Percentiles rank a stretch among this genome's conserved stretches.
Conservation (phyloP, 768 basidiomycete species). For the Mycena pura region DNA sequence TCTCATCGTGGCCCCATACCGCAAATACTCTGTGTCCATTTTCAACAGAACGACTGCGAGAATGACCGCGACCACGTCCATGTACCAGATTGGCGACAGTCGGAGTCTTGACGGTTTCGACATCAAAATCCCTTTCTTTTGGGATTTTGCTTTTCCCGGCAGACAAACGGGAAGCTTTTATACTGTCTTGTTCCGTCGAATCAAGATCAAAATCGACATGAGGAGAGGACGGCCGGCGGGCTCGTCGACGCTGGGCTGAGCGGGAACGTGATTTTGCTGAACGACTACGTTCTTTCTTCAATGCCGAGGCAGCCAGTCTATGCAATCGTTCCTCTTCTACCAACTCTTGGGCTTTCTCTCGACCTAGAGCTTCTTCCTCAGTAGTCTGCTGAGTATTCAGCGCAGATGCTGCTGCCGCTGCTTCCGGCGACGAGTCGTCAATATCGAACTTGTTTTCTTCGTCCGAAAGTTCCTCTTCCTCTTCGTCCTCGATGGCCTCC, state of each 20-base stretch:
- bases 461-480: constrained; percentile 55
- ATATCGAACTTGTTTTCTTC: constrained; percentile 84
- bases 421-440: constrained; percentile 81
- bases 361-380: constrained; percentile 30
- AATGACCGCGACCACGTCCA: constrained; percentile 39
- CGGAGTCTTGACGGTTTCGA: constrained; percentile 65
- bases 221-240: constrained; percentile 64
- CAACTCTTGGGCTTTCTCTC: constrained; percentile 38
- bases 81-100: constrained; percentile 51
- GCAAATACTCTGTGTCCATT: constrained; percentile 70
- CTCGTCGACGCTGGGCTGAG: constrained; percentile 60
- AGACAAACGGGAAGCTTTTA: constrained; percentile 44
- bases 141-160: constrained; percentile 66
- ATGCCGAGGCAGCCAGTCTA: constrained; percentile 38
- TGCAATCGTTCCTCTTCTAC: constrained; percentile 36
- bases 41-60: constrained; percentile 48
- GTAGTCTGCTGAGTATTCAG: constrained; percentile 22
- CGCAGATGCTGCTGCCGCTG: constrained; percentile 30
- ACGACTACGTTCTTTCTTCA: constrained; percentile 40
- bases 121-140: constrained; percentile 61
- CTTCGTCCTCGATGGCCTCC: constrained; percentile 49
- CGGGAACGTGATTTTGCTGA: constrained; percentile 54
- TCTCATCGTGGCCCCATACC: constrained; percentile 89
- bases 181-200: constrained; percentile 50
- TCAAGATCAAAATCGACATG: constrained; percentile 59